Evolutionary conservation across 768 basidiomycete species (phyloP).

Genomic region (Pleurotus cornucopiae): DNA sequence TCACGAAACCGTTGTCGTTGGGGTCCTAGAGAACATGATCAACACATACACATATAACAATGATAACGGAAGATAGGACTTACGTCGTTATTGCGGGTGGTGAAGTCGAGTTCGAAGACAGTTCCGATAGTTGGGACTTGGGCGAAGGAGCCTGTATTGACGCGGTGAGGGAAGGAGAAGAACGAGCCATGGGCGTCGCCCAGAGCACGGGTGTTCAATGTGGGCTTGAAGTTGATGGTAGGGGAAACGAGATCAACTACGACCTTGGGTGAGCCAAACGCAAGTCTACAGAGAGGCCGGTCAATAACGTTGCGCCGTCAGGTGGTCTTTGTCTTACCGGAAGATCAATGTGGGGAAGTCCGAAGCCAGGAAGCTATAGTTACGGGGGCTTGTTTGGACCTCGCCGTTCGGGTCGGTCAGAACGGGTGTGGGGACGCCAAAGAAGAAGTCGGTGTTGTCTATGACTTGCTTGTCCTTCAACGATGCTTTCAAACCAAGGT

Average conservation of each 20-base stretch:
- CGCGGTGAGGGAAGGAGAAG: conserved; percentile 33
- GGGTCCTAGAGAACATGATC: conserved; percentile 13
- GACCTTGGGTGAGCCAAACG: conserved; percentile 46
- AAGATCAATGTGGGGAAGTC: conserved; percentile 39
- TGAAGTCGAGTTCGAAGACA: conserved; percentile 41
- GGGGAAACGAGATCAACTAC: conserved; percentile 45
- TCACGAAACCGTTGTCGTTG: conserved; percentile 25
- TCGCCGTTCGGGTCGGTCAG: conserved; percentile 37
- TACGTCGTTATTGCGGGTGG: conserved; percentile 43
- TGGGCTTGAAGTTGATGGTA: conserved; percentile 29
- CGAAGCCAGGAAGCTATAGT: conserved; percentile 41
- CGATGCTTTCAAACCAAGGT: conserved; percentile 33
- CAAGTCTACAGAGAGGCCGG: conserved; percentile 23
- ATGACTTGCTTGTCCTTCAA: conserved; percentile 47
- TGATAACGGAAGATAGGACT: conserved; percentile 8
- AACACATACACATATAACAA: background rate
- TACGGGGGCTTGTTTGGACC: conserved; percentile 32
- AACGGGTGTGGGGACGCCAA: conserved; percentile 40
- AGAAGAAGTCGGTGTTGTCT: conserved; percentile 44
- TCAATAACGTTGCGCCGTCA: too few relatives aligned
- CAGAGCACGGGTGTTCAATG: conserved; percentile 4
- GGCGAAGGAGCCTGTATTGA: background rate
- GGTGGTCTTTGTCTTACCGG: conserved; percentile 21
- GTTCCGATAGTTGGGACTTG: conserved; percentile 33
- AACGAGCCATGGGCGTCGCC: conserved; percentile 16